Percentiles rank a stretch among this genome's conserved stretches.
Conservation (phyloP, 2,329 filamentous ascomycete genomes). For the Tolypocladium tropicale region DNA sequence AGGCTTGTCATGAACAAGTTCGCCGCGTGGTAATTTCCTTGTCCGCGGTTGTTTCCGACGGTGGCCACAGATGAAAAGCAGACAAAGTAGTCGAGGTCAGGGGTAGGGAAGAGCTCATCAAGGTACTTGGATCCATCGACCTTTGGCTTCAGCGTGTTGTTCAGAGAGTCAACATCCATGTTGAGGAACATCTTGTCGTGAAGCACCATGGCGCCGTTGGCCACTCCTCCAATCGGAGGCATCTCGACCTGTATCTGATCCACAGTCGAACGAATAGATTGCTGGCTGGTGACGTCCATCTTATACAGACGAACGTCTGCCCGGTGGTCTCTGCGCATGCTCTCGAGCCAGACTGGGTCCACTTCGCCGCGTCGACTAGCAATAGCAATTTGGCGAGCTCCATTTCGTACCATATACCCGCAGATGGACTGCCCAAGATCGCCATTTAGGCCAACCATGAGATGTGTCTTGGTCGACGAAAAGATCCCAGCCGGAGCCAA, state of each 20-base stretch:
- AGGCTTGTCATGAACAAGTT: conserved; percentile 26
- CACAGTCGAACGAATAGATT: background rate
- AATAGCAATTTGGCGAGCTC: conserved; percentile 1
- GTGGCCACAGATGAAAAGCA: conserved; percentile 25
- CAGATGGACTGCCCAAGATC: conserved; percentile 1
- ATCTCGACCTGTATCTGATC: conserved; percentile 14
- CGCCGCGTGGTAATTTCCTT: conserved; percentile 25
- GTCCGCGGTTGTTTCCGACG: conserved; percentile 25
- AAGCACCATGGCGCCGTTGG: conserved; percentile 24
- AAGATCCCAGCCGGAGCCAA: background rate
- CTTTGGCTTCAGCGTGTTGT: conserved; percentile 22
- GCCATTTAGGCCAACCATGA: background rate
- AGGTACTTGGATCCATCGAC: conserved; percentile 23
- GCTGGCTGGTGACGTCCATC: background rate
- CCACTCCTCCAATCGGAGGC: conserved; percentile 25
- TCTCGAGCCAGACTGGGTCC: background rate
- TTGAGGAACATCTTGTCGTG: conserved; percentile 20
- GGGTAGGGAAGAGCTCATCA: conserved; percentile 18
- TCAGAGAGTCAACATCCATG: conserved; percentile 17
- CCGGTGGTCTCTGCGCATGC: background rate
- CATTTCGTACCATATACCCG: background rate
- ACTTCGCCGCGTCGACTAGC: background rate
- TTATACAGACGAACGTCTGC: background rate
- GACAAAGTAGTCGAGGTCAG: conserved; percentile 29
- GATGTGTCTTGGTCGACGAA: background rate